A percentile compares a stretch with the other conserved stretches of the same genome.
These are phyloP conservation scores for Xylaria sp. DNA, from an alignment of 2,329 filamentous ascomycete genomes.

Conservation along the genomic window DNA sequence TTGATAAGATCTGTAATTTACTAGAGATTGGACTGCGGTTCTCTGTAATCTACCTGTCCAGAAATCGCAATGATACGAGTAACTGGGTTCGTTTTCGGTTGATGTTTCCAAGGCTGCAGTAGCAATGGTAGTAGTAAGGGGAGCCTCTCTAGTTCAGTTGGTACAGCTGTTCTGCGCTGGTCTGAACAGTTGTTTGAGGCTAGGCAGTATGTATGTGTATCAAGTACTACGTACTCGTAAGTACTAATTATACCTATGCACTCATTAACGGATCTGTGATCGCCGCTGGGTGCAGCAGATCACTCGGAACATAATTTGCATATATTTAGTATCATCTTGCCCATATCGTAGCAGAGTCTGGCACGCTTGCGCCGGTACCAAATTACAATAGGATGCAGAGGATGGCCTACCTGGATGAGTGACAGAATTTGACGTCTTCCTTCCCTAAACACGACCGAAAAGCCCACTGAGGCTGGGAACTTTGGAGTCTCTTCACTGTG, in stretches of 20 bases:
- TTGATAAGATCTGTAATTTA: not conserved
- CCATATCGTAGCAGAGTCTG: constrained; percentile 16
- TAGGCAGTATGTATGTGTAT: not conserved
- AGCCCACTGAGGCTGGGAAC: constrained; percentile 4
- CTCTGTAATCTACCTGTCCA: not conserved
- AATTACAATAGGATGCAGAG: constrained; percentile 12
- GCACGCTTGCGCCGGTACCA: constrained; percentile 13
- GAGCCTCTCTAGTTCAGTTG: not conserved
- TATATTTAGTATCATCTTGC: too few species aligned
- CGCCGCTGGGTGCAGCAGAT: constrained; percentile 9
- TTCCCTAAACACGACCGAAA: constrained; percentile 5
- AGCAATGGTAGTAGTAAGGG: too few species aligned
- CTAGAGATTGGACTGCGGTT: not conserved
- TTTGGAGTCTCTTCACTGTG: not conserved
- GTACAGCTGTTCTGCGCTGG: constrained; percentile 7
- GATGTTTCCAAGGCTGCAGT: too few species aligned
- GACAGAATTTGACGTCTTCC: constrained; percentile 4
- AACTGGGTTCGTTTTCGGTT: too few species aligned
- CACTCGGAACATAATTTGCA: not conserved
- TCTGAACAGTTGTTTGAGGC: constrained; percentile 16
- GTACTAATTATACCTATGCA: too few species aligned
- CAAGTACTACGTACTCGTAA: too few species aligned
- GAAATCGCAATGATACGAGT: not conserved
- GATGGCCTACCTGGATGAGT: constrained; percentile 16
- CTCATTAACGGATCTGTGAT: constrained; percentile 9